A percentile compares a stretch with the other conserved stretches of the same genome.
Conservation (phyloP, 805 yeast species). For the Suhomyces faveliae region DNA sequence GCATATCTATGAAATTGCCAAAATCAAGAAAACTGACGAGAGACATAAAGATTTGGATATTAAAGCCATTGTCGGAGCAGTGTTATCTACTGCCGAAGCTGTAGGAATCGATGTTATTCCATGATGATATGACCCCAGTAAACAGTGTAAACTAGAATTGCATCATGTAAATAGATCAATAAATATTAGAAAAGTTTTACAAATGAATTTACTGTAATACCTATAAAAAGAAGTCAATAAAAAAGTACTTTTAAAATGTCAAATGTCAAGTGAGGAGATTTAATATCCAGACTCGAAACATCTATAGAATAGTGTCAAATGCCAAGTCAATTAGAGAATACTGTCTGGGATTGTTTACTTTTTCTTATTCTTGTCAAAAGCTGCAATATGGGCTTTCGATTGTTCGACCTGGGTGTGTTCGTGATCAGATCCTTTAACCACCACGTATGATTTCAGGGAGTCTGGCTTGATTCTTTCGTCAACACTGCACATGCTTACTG, state of each 20-base stretch:
- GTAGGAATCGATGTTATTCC: slow-evolving; percentile 83
- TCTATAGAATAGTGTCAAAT: background rate
- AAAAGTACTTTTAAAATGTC: background rate
- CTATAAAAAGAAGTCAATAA: background rate
- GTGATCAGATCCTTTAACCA: slow-evolving; percentile 56
- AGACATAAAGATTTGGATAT: slow-evolving; percentile 69
- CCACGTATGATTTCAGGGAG: slow-evolving; percentile 36
- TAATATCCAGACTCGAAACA: background rate
- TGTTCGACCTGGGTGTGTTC: slow-evolving; percentile 87
- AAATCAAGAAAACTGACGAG: slow-evolving; percentile 84
- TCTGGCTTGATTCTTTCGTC: slow-evolving; percentile 40
- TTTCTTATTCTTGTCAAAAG: slow-evolving; percentile 80
- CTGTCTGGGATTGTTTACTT: too few relatives aligned
- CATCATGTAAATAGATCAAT: slow-evolving; percentile 3
- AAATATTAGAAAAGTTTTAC: background rate
- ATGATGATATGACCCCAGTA: slow-evolving; percentile 23
- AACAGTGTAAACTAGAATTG: slow-evolving; percentile 1
- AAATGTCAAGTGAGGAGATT: background rate
- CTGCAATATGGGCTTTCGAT: slow-evolving; percentile 93
- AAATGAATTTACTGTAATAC: background rate
- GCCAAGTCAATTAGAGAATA: background rate
- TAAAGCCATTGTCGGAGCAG: slow-evolving; percentile 75
- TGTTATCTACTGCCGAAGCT: slow-evolving; percentile 84
- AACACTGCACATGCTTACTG: slow-evolving; percentile 69
- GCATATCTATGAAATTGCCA: slow-evolving; percentile 92